Conservation (phyloP, 306 rosid species). For the Sophora flavescens region DNA sequence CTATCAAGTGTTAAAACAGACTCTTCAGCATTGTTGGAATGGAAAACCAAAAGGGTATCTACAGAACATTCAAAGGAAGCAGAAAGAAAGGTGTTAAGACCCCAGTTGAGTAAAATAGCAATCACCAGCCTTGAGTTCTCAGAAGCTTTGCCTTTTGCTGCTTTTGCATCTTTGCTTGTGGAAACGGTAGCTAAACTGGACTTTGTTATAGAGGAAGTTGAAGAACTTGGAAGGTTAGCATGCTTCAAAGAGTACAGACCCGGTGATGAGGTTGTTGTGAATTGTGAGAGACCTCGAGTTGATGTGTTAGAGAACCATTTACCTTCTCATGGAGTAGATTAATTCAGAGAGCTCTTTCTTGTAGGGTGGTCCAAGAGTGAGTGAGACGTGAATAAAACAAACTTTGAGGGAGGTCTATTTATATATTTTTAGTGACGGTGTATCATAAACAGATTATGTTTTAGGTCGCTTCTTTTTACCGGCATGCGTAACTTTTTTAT, state of each 20-base stretch:
- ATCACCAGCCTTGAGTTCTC: conserved; percentile 85
- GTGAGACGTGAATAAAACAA: no score
- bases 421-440: no score
- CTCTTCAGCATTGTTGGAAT: conserved; percentile 62
- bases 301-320: conserved; percentile 51
- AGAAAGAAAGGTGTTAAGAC: conserved; percentile 64
- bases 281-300: conserved; percentile 55
- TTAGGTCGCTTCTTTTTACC: no score
- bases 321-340: conserved; percentile 62
- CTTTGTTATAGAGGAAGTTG: conserved; percentile 71
- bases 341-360: background rate
- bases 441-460: no score
- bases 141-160: conserved; percentile 91
- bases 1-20: conserved; percentile 74
- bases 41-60: conserved; percentile 53
- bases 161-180: conserved; percentile 86
- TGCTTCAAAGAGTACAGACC: conserved; percentile 68
- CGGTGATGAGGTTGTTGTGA: conserved; percentile 56
- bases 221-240: conserved; percentile 73
- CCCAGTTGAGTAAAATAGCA: conserved; percentile 73
- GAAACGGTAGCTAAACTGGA: conserved; percentile 89
- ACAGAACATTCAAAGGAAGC: conserved; percentile 45
- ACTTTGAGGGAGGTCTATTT: no score
- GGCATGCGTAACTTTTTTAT: no score
- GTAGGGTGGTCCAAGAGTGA: no score